phyloP scores from a whole-genome alignment of 805 yeast genomes.

The Starmera quercuum region DNA sequence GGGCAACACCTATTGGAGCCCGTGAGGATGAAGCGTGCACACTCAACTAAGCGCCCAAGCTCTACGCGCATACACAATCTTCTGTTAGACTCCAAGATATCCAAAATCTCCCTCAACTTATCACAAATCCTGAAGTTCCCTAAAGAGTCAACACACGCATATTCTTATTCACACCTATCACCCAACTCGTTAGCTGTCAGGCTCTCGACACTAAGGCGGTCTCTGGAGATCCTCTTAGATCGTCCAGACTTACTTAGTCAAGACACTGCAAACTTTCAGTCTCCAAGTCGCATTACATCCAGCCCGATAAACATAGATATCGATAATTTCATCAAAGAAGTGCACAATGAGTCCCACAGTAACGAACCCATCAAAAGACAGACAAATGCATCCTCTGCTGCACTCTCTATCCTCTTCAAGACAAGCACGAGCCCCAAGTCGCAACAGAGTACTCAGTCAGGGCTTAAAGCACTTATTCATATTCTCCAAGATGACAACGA shows the following conservation, averaged over 20 bases:
- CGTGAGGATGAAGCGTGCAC: too few relatives aligned
- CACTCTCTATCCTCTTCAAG: constrained; percentile 22
- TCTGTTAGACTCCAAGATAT: constrained; percentile 5
- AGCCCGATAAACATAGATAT: constrained; percentile 16
- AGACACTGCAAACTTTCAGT: background rate
- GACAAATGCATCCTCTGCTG: constrained; percentile 34
- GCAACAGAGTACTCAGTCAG: constrained; percentile 5
- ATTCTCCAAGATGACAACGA: constrained; percentile 32
- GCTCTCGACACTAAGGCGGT: constrained; percentile 64
- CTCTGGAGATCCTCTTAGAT: constrained; percentile 58
- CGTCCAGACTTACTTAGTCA: constrained; percentile 16
- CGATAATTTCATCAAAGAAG: constrained; percentile 17
- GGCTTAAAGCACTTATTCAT: constrained; percentile 38
- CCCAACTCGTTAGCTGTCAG: constrained; percentile 76
- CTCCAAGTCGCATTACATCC: constrained; percentile 1
- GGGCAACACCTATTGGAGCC: too few relatives aligned
- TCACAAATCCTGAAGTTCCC: constrained; percentile 57
- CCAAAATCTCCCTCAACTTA: constrained; percentile 22
- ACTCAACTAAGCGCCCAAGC: constrained; percentile 7
- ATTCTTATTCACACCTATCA: constrained; percentile 75
- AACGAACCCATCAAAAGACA: constrained; percentile 22
- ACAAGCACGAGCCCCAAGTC: constrained; percentile 3
- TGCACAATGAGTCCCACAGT: constrained; percentile 10
- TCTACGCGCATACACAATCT: constrained; percentile 1
- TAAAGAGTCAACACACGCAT: constrained; percentile 75